Conservation (phyloP, 176 grass and related monocot species). For the Musa schizocarpa region DNA sequence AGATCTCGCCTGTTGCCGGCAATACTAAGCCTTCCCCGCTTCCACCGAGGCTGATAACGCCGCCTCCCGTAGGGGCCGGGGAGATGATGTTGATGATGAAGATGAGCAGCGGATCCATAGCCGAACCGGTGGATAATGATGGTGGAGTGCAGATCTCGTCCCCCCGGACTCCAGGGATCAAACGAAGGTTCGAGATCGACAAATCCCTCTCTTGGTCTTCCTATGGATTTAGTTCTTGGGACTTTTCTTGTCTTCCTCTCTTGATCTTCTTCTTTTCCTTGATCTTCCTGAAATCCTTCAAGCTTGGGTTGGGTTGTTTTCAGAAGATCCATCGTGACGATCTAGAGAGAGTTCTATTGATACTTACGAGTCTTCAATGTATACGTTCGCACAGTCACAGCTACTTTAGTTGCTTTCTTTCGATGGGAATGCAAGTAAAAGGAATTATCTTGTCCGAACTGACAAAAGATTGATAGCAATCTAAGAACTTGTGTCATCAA, state of each 20-base stretch:
- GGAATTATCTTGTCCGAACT: slow-evolving; percentile 26
- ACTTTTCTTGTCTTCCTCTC: not conserved
- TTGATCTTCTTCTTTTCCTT: not conserved
- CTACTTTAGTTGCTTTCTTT: slow-evolving; percentile 6
- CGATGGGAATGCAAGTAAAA: slow-evolving; percentile 14
- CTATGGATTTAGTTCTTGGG: not conserved
- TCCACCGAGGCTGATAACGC: slow-evolving; percentile 35
- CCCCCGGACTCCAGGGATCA: slow-evolving; percentile 39
- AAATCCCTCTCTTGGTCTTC: slow-evolving; percentile 33
- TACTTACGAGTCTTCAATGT: slow-evolving; percentile 13
- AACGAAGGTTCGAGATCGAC: slow-evolving; percentile 55
- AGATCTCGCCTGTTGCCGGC: slow-evolving; percentile 14
- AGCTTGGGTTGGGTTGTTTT: too few species aligned
- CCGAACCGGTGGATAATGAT: slow-evolving; percentile 23
- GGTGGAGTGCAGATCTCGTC: slow-evolving; percentile 52
- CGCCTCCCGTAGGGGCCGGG: slow-evolving; percentile 26
- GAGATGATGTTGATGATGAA: slow-evolving; percentile 14
- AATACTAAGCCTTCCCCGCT: slow-evolving; percentile 24
- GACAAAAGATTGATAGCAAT: slow-evolving; percentile 20
- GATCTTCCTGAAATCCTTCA: not conserved
- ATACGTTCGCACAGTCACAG: slow-evolving; percentile 10
- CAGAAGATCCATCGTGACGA: too few species aligned
- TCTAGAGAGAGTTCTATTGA: too few species aligned
- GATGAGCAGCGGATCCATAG: slow-evolving; percentile 11
- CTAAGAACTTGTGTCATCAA: not conserved